These are phyloP conservation scores for Davidsoniella australis DNA, from an alignment of 2,329 filamentous ascomycete genomes.

Conservation along the genomic window DNA sequence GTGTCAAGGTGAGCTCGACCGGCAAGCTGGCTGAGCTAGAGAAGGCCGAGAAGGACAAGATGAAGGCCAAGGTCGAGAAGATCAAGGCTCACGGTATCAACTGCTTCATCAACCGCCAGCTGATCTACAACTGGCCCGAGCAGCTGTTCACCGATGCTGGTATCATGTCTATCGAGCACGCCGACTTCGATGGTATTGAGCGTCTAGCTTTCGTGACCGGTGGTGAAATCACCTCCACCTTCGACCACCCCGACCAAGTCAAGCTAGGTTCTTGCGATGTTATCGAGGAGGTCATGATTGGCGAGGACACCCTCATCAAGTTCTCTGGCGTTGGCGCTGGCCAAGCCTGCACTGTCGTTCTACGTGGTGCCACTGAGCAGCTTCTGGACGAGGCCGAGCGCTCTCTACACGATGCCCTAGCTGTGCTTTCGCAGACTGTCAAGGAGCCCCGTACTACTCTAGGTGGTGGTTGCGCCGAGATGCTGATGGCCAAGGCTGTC, in stretches of 20 bases:
- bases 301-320: slow-evolving; percentile 91
- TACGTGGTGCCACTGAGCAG: slow-evolving; percentile 91
- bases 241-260: slow-evolving; percentile 93
- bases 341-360: slow-evolving; percentile 87
- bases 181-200: slow-evolving; percentile 97
- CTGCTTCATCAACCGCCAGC: slow-evolving; percentile 97
- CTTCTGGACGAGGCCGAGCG: slow-evolving; percentile 93
- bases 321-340: slow-evolving; percentile 93
- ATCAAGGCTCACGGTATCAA: slow-evolving; percentile 99
- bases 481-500: slow-evolving; percentile 97
- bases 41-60: slow-evolving; percentile 97
- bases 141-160: slow-evolving; percentile 96
- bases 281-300: slow-evolving; percentile 96
- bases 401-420: slow-evolving; percentile 86
- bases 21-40: slow-evolving; percentile 96
- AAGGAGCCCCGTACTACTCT: slow-evolving; percentile 87
- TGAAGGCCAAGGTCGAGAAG: slow-evolving; percentile 97
- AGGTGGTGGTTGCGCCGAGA: slow-evolving; percentile 91
- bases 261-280: slow-evolving; percentile 89
- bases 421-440: slow-evolving; percentile 91
- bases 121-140: slow-evolving; percentile 99
- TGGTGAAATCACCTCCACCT: slow-evolving; percentile 92
- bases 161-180: slow-evolving; percentile 97
- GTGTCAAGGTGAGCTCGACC: slow-evolving; percentile 90
- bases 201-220: slow-evolving; percentile 86